Evolutionary conservation across 345 rosid genomes (phyloP).

Genomic region (Carallia pectinifolia): DNA sequence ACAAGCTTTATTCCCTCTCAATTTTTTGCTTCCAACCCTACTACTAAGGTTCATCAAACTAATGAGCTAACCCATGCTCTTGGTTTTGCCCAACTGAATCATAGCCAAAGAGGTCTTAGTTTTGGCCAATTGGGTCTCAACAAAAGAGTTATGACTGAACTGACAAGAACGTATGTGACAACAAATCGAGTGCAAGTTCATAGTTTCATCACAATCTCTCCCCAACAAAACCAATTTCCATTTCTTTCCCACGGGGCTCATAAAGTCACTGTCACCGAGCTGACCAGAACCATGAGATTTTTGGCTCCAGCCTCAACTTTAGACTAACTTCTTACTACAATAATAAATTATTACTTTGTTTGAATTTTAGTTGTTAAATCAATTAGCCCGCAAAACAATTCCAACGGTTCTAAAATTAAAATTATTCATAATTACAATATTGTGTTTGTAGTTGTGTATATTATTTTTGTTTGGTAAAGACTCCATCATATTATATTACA

Average conservation of each 20-base stretch:
- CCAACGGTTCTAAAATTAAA: no score
- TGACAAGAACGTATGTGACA: neutral
- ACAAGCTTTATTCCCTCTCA: no score
- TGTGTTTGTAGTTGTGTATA: no score
- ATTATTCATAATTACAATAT: no score
- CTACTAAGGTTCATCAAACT: neutral
- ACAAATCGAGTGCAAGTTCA: neutral
- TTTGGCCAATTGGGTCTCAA: neutral
- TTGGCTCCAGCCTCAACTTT: neutral
- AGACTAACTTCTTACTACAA: neutral
- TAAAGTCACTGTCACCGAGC: slow-evolving; percentile 2
- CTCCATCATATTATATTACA: no score
- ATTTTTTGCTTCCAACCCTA: neutral
- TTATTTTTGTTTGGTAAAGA: no score
- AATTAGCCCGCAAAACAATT: no score
- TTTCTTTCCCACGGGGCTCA: neutral
- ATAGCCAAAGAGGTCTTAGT: no score
- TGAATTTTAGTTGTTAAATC: no score
- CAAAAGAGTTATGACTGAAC: slow-evolving; percentile 1
- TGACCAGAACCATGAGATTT: slow-evolving; percentile 1
- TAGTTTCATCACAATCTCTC: neutral
- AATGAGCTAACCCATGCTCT: neutral
- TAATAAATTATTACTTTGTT: no score
- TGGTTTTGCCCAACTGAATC: slow-evolving; percentile 7
- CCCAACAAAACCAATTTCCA: neutral